Evolutionary conservation across 1,139 yeast species (phyloP).

Genomic region (Torulaspora pretoriensis): DNA sequence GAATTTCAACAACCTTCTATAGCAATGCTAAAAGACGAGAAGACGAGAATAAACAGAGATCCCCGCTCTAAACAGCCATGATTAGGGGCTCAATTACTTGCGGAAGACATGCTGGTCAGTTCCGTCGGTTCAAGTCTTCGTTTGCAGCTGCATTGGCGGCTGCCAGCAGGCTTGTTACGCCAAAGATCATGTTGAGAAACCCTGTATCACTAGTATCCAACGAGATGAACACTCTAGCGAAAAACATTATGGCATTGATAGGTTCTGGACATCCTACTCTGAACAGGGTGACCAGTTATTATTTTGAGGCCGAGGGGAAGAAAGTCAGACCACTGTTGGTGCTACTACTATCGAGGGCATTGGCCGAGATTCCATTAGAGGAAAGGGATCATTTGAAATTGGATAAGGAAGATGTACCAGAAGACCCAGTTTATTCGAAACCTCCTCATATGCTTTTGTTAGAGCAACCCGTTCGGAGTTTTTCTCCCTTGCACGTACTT

Average conservation of each 20-base stretch:
- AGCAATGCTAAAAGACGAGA: neutral
- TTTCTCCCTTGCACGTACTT: conserved; percentile 76
- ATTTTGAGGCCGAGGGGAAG: conserved; percentile 94
- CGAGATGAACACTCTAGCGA: conserved; percentile 88
- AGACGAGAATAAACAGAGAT: neutral
- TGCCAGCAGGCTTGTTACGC: conserved; percentile 79
- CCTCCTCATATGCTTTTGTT: conserved; percentile 21
- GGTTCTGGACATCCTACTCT: conserved; percentile 94
- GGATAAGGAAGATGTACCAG: conserved; percentile 60
- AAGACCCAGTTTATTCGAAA: conserved; percentile 50
- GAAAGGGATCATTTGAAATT: conserved; percentile 61
- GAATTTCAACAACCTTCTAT: conserved; percentile 2
- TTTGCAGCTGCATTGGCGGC: conserved; percentile 64
- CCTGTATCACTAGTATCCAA: conserved; percentile 91
- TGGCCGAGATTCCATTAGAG: conserved; percentile 68
- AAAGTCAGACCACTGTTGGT: conserved; percentile 91
- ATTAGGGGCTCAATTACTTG: conserved; percentile 2
- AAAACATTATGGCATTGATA: conserved; percentile 76
- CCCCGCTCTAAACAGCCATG: conserved; percentile 6
- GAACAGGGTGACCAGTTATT: conserved; percentile 84
- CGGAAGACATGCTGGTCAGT: conserved; percentile 1
- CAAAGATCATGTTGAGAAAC: conserved; percentile 56
- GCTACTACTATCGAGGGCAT: conserved; percentile 72
- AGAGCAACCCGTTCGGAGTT: conserved; percentile 41
- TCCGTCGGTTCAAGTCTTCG: conserved; percentile 37